Base-by-base conservation (phyloP, 2,329 filamentous ascomycete species). In the Aspergillus sp. region DNA sequence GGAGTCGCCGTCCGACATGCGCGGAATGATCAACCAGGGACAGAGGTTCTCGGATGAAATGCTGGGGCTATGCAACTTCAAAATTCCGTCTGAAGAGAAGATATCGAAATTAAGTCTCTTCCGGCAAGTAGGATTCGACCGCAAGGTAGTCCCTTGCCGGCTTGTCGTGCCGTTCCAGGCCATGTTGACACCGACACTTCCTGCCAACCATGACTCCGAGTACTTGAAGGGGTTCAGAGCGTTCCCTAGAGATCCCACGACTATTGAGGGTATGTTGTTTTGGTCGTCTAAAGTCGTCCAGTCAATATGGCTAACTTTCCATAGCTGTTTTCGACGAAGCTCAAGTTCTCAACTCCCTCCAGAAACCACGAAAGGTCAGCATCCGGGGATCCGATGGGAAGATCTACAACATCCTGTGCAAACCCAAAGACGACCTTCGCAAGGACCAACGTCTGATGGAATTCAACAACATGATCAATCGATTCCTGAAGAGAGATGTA, bases 381-480 rank as follows among this genome's bases (percentile, higher is more conserved):
- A 89, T 94, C 6, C 83, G 89, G 50, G 94, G 93, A 0, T 93
- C 89, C 0, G 91, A 99, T 71, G 94, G 95, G 7, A 88, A 87
- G 53, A 81, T 82, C 16, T 99, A 99, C 69, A 89, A 90, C 58
- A 82, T 99, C 7, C 81, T 99, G 51, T 95, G 95, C 77, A 99
- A 99, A 67, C 95, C 94, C 8, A 97, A 97, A 70, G 94, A 99
- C 68, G 95, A 99, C 69, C 82, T 99, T 20, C 88, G 94, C 47
- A 99, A 95, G 60, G 95, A 99, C 65, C 93, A 97, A 70, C 90
- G 94, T 47, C 84, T 99, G 17, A 99, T 99, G 92, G 95, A 99
- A 68, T 99, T 99, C 78, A 99, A 97, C 69, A 86, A 88, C 43
- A 94, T 97, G 83, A 97, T 99, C 76, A 99, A 99, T 69, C 83